A percentile compares a stretch with the other conserved stretches of the same genome.
Evolutionary conservation across 345 rosid species (phyloP).

Genomic region (Eucalyptus pauciflora): DNA sequence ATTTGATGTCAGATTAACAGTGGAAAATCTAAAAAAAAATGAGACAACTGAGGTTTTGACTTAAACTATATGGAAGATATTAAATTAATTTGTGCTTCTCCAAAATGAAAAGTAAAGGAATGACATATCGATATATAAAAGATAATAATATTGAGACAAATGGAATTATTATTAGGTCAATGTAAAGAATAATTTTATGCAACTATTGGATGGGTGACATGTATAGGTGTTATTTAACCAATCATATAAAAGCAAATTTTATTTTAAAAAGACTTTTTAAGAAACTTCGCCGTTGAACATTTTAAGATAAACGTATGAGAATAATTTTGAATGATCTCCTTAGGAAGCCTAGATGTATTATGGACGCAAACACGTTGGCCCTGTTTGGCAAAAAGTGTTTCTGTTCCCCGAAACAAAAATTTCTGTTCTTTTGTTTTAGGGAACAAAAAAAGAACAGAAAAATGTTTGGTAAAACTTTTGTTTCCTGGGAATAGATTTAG

Average conservation of each 20-base stretch:
- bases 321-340: neutral
- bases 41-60: neutral
- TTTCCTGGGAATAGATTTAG: fast-evolving
- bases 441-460: too few species aligned
- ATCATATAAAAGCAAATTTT: neutral
- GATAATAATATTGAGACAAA: neutral
- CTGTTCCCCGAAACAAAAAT: too few species aligned
- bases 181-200: neutral
- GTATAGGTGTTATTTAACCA: neutral
- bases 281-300: neutral
- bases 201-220: neutral
- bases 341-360: neutral
- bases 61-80: neutral
- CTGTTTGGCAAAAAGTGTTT: too few species aligned
- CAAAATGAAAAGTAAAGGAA: neutral
- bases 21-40: neutral
- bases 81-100: neutral
- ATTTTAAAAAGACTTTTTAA: neutral
- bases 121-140: neutral
- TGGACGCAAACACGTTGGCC: neutral
- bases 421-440: too few species aligned
- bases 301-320: neutral
- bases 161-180: neutral
- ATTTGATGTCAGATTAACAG: neutral
- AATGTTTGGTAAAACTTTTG: too few species aligned